Evolutionary conservation across 2,329 filamentous ascomycete genomes (phyloP).

Genomic region (Nemania sp.): DNA sequence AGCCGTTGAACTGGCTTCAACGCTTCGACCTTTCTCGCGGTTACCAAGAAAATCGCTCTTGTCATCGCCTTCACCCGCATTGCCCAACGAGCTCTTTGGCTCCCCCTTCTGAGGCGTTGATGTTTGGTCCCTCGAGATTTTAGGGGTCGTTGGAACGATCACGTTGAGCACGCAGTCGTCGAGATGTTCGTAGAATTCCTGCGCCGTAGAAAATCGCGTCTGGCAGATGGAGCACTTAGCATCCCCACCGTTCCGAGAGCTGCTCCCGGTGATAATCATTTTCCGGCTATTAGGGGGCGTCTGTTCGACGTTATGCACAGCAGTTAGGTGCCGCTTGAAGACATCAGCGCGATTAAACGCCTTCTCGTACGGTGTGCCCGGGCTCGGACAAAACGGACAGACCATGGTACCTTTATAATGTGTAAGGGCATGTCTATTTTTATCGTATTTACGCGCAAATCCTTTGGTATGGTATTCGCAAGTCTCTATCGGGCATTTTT

Average conservation of each 20-base stretch:
- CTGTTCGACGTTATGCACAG: conserved; percentile 90
- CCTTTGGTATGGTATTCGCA: conserved; percentile 93
- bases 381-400: conserved; percentile 90
- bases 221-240: conserved; percentile 91
- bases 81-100: conserved; percentile 27
- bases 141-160: conserved; percentile 53
- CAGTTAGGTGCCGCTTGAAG: conserved; percentile 91
- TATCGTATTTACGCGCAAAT: conserved; percentile 94
- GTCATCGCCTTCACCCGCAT: conserved; percentile 32
- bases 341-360: conserved; percentile 95
- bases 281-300: conserved; percentile 89
- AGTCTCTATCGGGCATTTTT: conserved; percentile 90
- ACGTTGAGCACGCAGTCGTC: conserved; percentile 67
- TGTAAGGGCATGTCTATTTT: conserved; percentile 90
- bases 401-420: conserved; percentile 99
- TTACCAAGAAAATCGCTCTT: conserved; percentile 23
- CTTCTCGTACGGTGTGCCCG: conserved; percentile 87
- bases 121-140: conserved; percentile 33
- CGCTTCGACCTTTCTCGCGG: conserved; percentile 20
- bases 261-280: conserved; percentile 48
- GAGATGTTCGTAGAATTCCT: conserved; percentile 97
- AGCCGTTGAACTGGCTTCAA: conserved; percentile 23
- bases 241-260: conserved; percentile 54
- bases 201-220: conserved; percentile 76
- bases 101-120: conserved; percentile 35